Base-by-base conservation (phyloP, 176 grass and related monocot species). In the Pontederia paniculata region DNA sequence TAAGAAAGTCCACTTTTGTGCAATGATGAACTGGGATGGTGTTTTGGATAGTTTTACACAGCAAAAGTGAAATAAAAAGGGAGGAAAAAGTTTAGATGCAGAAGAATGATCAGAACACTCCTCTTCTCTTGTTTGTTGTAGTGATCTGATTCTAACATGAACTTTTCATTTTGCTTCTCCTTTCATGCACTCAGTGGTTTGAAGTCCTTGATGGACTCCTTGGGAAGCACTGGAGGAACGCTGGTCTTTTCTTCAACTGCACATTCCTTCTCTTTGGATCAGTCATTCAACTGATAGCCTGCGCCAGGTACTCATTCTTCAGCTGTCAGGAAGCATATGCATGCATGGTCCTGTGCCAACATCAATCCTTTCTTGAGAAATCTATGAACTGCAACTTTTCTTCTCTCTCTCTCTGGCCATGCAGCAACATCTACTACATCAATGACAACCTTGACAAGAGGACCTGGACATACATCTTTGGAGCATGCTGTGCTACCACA, bases 181-280 rank as follows among this genome's bases (percentile, higher is more conserved):
- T 37, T 6, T 37, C 50, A 37, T 37, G 28, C 28, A 74, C 49
- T 51, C 80, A 98, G 83, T 98, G 93, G 93, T 98, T 98, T 65
- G 93, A 98, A 73, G 93, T 98, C 8, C 86, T 98, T 13, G 77
- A 88, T 25, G 93, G 93, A 15, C 67, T 98, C 10, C 70, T 98
- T 53, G 93, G 93, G 6, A 67, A 45, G 55, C 93, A 91, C 21
- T 98, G 93, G 93, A 83, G 93, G 49, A 98, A 98, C 56, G 20
- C 54, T 45, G 87, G 93, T 23, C 86, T 98, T 23, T 59, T 91
- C 79, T 98, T 98, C 77, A 91, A 98, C 80, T 91, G 93, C 78
- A 98, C 87, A 1, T 98, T 98, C 88, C 83, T 98, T 58, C 83
- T 98, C 51, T 98, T 98, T 70, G 93, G 93, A 53, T 98, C 93